Percentiles rank a stretch among this genome's conserved stretches.
Evolutionary conservation across 805 yeast species (phyloP).

Genomic region (Candida glaebosa): DNA sequence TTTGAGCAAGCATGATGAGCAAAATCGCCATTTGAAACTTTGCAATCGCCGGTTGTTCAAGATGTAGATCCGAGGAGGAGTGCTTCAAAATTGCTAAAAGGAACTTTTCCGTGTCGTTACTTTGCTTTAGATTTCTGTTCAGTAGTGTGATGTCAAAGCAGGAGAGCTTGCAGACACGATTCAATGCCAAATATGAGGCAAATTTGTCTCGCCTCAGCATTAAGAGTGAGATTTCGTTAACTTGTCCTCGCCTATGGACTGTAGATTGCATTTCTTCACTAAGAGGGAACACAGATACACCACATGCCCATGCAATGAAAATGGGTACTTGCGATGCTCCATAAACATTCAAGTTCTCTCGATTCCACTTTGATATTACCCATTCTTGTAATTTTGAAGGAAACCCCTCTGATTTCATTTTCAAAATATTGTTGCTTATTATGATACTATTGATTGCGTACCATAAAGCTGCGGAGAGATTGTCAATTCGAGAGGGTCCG

Average conservation of each 20-base stretch:
- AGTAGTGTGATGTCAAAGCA: neutral
- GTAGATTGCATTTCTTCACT: neutral
- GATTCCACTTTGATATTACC: conserved; percentile 47
- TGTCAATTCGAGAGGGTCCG: conserved; percentile 53
- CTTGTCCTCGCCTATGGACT: neutral
- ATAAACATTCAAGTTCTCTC: conserved; percentile 7
- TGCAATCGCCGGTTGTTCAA: neutral
- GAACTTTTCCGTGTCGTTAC: neutral
- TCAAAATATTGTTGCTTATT: conserved; percentile 16
- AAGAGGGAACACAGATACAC: conserved; percentile 8
- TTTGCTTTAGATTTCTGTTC: neutral
- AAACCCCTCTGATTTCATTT: conserved; percentile 20
- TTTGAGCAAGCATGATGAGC: neutral
- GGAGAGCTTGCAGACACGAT: neutral
- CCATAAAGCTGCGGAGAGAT: conserved; percentile 57
- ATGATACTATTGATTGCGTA: conserved; percentile 29
- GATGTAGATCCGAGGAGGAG: neutral
- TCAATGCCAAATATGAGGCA: neutral
- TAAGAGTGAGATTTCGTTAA: neutral
- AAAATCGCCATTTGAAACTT: neutral
- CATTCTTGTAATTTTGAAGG: conserved; percentile 42
- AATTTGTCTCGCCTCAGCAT: neutral
- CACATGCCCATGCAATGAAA: conserved; percentile 46
- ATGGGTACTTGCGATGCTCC: conserved; percentile 18
- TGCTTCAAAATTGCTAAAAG: neutral